Conservation (phyloP, 306 rosid species). For the Acacia crassicarpa region DNA sequence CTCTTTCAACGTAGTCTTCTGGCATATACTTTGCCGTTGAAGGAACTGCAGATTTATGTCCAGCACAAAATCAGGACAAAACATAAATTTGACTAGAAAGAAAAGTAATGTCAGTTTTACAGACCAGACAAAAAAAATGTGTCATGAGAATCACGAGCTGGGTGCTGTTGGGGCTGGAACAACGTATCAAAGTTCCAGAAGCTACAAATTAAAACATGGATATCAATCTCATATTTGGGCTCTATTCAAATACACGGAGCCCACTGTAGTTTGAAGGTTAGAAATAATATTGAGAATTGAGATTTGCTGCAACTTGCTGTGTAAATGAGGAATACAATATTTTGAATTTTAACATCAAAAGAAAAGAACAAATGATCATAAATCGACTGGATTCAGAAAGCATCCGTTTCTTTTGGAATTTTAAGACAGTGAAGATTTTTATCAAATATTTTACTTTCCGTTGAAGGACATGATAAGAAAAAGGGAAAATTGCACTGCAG, state of each 20-base stretch:
- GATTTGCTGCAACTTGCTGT: not conserved
- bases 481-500: too few relatives aligned
- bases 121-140: slow-evolving; percentile 80
- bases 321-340: not conserved
- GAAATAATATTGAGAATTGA: not conserved
- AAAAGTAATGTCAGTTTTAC: slow-evolving; percentile 11
- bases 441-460: not conserved
- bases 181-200: slow-evolving; percentile 94
- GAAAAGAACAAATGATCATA: not conserved
- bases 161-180: slow-evolving; percentile 99
- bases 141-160: slow-evolving; percentile 98
- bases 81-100: slow-evolving; percentile 21
- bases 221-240: not conserved
- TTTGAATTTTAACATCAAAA: slow-evolving; percentile 9
- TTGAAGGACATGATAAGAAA: too few relatives aligned
- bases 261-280: slow-evolving; percentile 6
- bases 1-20: slow-evolving; percentile 93
- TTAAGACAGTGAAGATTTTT: not conserved
- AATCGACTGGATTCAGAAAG: not conserved
- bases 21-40: slow-evolving; percentile 74
- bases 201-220: slow-evolving; percentile 48
- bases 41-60: slow-evolving; percentile 60
- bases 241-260: not conserved
- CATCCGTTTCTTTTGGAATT: not conserved
- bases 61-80: slow-evolving; percentile 27